Conservation (phyloP, 352 stramenopile species). For the Lagenidium giganteum region DNA sequence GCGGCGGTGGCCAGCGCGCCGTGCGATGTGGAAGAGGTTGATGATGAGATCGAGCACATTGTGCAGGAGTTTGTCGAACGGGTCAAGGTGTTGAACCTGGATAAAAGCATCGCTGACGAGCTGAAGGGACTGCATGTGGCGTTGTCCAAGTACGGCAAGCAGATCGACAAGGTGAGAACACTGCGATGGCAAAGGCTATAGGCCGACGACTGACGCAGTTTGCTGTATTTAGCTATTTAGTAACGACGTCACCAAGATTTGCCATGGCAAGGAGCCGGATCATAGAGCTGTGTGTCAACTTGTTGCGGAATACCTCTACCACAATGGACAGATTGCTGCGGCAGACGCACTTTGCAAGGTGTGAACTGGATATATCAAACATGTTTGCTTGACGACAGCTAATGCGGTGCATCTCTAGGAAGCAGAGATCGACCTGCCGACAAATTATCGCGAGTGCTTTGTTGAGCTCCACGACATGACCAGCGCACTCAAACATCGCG, state of each 20-base stretch:
- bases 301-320: constrained; percentile 75
- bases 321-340: constrained; percentile 70
- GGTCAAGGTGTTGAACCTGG: constrained; percentile 58
- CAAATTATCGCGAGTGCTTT: constrained; percentile 56
- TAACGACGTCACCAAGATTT: constrained; percentile 65
- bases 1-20: too few relatives aligned
- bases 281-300: constrained; percentile 58
- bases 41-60: constrained; percentile 62
- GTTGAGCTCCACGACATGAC: constrained; percentile 63
- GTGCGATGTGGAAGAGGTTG: constrained; percentile 31
- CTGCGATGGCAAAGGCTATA: not conserved
- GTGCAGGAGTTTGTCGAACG: constrained; percentile 62
- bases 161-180: constrained; percentile 67
- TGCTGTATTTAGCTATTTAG: constrained; percentile 21
- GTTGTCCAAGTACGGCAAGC: constrained; percentile 74
- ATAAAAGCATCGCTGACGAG: constrained; percentile 65
- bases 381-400: not conserved
- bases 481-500: constrained; percentile 51
- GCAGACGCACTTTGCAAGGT: constrained; percentile 70
- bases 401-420: constrained; percentile 26
- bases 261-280: constrained; percentile 50
- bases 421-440: constrained; percentile 40
- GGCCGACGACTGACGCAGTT: not conserved
- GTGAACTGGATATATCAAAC: not conserved
- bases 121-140: constrained; percentile 64